Evolutionary conservation across 306 rosid genomes (phyloP).

Genomic region (Rosa lucieae): DNA sequence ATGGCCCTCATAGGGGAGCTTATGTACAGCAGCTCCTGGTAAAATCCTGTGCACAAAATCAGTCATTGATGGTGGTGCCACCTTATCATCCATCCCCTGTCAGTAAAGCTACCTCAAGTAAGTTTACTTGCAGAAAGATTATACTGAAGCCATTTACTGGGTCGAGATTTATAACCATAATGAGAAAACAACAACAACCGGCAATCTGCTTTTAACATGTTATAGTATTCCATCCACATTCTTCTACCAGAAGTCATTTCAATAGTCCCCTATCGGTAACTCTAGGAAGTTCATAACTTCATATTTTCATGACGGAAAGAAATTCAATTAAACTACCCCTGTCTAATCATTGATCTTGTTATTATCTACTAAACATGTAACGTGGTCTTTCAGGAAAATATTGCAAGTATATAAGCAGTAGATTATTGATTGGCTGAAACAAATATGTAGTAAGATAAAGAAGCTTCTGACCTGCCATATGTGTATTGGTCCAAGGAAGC

Average conservation of each 20-base stretch:
- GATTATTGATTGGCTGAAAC: background rate
- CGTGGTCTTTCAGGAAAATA: background rate
- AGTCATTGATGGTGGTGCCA: constrained; percentile 90
- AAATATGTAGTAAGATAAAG: constrained; percentile 15
- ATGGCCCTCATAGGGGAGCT: constrained; percentile 98
- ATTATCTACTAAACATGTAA: background rate
- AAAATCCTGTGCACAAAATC: constrained; percentile 92
- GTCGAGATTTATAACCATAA: background rate
- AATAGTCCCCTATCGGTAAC: too few relatives aligned
- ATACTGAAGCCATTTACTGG: background rate
- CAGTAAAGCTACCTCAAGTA: background rate
- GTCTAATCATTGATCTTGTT: constrained; percentile 5
- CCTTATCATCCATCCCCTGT: constrained; percentile 97
- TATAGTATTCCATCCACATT: background rate
- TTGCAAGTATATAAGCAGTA: background rate
- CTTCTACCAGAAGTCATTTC: background rate
- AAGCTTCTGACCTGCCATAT: constrained; percentile 85
- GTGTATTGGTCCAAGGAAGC: constrained; percentile 96
- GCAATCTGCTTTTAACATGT: background rate
- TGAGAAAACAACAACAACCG: background rate
- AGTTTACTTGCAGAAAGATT: background rate
- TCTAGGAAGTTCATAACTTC: background rate
- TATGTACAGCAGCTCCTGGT: constrained; percentile 94
- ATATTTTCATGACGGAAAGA: background rate
- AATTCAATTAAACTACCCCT: background rate